These are phyloP conservation scores for Chlorophyllum brunneum DNA, from an alignment of 768 basidiomycete species.

Conservation along the genomic window DNA sequence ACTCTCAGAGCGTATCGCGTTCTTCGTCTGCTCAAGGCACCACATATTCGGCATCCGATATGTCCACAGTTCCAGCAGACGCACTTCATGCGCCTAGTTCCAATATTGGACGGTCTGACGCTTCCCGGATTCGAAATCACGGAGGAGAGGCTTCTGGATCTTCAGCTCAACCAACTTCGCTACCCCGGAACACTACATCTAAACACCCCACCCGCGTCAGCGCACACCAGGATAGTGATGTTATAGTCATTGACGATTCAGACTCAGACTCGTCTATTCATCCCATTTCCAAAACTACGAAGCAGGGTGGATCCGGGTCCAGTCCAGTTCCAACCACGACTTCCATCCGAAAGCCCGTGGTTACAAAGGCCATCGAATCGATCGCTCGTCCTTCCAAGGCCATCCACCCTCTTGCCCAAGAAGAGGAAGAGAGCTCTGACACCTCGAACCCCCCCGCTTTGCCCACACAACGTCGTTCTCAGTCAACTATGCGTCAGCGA, in stretches of 20 bases:
- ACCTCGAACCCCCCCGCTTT: not conserved
- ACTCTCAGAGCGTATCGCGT: not conserved
- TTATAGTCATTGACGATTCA: constrained; percentile 1
- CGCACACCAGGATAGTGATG: not conserved
- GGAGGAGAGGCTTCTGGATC: too few species aligned
- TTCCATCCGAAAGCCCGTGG: not conserved
- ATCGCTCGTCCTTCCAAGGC: not conserved
- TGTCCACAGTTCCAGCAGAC: too few species aligned
- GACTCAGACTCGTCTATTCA: not conserved
- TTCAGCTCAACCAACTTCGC: too few species aligned
- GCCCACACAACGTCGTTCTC: not conserved
- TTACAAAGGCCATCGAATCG: not conserved
- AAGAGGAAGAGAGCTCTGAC: constrained; percentile 4
- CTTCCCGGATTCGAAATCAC: too few species aligned
- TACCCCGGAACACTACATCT: too few species aligned
- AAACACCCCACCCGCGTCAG: not conserved
- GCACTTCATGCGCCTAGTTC: too few species aligned
- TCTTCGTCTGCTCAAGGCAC: too few species aligned
- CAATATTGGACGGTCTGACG: too few species aligned
- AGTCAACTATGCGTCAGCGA: not conserved
- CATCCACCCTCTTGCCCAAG: not conserved
- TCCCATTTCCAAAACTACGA: not conserved
- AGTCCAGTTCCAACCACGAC: not conserved
- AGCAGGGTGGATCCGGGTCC: too few species aligned
- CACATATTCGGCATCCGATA: too few species aligned